Base-by-base conservation (phyloP, 1,284 basidiomycete genomes). In the Tilletiaria anomala region DNA sequence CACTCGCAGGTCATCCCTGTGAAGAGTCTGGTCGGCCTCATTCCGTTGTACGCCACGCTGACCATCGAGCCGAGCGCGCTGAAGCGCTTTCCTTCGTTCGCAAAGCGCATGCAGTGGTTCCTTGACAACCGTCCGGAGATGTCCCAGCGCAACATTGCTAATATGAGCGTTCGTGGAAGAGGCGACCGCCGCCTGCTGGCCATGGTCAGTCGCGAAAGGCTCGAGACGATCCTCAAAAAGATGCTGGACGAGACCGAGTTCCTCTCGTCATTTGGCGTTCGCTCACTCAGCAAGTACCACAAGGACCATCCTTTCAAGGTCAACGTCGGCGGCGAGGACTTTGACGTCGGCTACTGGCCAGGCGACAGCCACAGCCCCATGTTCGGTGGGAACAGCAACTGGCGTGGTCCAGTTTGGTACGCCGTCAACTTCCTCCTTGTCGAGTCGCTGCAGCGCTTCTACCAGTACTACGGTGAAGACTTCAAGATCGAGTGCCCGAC, bases 61-160 rank as follows among this genome's bases (percentile, higher is more conserved):
- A 88, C 91, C 2, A 74, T 97, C 31, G 91, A 97, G 67, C 89
- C 91, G 1, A 72, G 78, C 6, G 78, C 80, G 12, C 76, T 96
- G 58, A 86, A 86, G 62, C 77, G 82, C 23, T 83, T 96, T 73
- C 88, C 10, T 15, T 87, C 88, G 4, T 97, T 97, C 75, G 94
- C 85, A 73, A 94, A 94, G 70, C 78, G 91, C 35, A 79, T 97
- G 77, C 84, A 97, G 56, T 96, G 91, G 91, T 97, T 96, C 72
- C 78, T 96, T 44, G 79, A 93, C 61, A 85, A 96, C 69, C 73
- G 89, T 19, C 79, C 83, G 1, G 84, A 82, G 52, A 77, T 94
- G 40, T 80, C 85, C 4, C 75, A 75, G 42, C 75, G 91, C 49
- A 96, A 93, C 68, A 87, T 96, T 73, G 89, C 89, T n/a, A 93